phyloP scores from a whole-genome alignment of 2,329 filamentous ascomycete genomes.

The Mycosphaerelloides madeirae region DNA sequence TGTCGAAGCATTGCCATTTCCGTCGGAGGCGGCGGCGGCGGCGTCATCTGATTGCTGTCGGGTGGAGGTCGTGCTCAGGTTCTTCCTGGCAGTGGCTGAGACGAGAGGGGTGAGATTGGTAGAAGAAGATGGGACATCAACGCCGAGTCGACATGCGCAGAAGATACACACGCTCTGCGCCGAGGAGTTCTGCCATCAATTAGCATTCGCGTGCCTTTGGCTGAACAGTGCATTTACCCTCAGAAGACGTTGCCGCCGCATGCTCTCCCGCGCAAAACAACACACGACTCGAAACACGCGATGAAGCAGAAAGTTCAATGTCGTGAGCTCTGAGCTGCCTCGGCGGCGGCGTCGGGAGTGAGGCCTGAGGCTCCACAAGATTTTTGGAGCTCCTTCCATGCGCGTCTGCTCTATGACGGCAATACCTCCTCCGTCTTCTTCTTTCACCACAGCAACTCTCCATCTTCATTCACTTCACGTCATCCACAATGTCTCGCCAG shows the following conservation, averaged over 20 bases:
- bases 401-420: too few relatives aligned
- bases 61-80: conserved; percentile 12
- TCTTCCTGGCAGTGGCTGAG: conserved; percentile 7
- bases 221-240: conserved; percentile 17
- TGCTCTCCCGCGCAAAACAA: conserved; percentile 6
- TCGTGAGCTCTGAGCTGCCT: too few relatives aligned
- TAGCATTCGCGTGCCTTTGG: conserved; percentile 1
- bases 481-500: conserved; percentile 24
- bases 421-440: not conserved
- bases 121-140: conserved; percentile 16
- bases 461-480: not conserved
- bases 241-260: conserved; percentile 28
- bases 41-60: conserved; percentile 9
- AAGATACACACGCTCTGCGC: conserved; percentile 31
- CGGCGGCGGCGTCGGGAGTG: not conserved
- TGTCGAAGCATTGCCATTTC: conserved; percentile 2
- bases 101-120: conserved; percentile 7
- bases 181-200: conserved; percentile 24
- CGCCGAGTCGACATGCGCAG: conserved; percentile 28
- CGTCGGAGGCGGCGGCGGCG: conserved; percentile 2
- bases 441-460: not conserved
- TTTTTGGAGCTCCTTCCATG: not conserved
- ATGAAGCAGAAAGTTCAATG: conserved; percentile 4
- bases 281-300: not conserved
- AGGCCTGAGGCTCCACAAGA: not conserved